phyloP scores from a whole-genome alignment of 1,284 basidiomycete genomes.

The Ustilago crameri region DNA sequence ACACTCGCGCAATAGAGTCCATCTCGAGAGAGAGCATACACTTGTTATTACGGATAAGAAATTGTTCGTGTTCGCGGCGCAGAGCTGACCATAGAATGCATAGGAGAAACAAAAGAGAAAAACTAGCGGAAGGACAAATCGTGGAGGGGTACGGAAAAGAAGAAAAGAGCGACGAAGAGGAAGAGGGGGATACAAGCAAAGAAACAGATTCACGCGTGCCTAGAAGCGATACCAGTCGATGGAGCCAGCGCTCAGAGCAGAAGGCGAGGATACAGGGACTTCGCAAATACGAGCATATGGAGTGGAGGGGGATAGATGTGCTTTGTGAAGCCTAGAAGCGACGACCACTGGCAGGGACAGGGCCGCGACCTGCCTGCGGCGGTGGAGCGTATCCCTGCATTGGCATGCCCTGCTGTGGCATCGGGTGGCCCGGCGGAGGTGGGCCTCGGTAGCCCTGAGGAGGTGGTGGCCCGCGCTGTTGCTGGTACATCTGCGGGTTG shows the following conservation, averaged over 20 bases:
- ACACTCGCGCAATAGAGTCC: not conserved
- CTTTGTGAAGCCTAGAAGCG: conserved; percentile 20
- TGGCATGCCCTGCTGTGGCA: conserved; percentile 20
- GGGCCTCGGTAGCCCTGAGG: conserved; percentile 33
- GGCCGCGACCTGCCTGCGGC: conserved; percentile 21
- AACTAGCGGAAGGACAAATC: not conserved
- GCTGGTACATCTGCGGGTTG: conserved; percentile 51
- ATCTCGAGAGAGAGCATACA: conserved; percentile 2
- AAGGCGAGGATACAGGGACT: not conserved
- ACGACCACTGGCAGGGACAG: conserved; percentile 32
- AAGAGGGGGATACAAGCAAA: conserved; percentile 7
- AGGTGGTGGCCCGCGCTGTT: conserved; percentile 33
- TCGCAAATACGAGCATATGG: not conserved
- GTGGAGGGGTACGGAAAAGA: not conserved
- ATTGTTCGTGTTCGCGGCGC: conserved; percentile 35
- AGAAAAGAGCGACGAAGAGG: conserved; percentile 3
- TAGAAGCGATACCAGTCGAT: too few relatives aligned
- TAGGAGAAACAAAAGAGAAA: conserved; percentile 5
- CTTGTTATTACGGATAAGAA: conserved; percentile 8
- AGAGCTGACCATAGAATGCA: conserved; percentile 8
- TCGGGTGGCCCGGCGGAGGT: conserved; percentile 20
- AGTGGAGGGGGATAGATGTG: not conserved
- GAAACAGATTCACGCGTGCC: not conserved
- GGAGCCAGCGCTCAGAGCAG: too few relatives aligned
- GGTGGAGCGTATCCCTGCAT: conserved; percentile 38